A percentile compares a stretch with the other conserved stretches of the same genome.
Evolutionary conservation across 805 yeast species (phyloP).

Genomic region (Candida taoyuanica): DNA sequence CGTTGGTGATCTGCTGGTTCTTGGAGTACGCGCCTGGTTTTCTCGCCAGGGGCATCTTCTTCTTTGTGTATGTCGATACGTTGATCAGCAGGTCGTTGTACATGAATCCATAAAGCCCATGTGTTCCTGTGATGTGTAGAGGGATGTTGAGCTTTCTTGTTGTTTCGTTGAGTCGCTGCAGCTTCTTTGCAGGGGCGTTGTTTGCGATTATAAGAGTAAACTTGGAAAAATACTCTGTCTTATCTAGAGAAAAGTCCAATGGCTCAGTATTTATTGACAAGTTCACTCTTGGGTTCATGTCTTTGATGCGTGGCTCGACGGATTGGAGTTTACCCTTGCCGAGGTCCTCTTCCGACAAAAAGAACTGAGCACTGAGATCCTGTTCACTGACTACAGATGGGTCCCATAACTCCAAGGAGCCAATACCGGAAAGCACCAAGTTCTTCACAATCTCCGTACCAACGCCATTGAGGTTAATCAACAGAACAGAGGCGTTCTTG

Average conservation of each 20-base stretch:
- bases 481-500: slow-evolving; percentile 63
- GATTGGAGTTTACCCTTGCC: slow-evolving; percentile 55
- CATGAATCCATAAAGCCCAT: slow-evolving; percentile 81
- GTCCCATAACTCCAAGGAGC: slow-evolving; percentile 70
- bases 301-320: slow-evolving; percentile 52
- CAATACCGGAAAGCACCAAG: slow-evolving; percentile 83
- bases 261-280: slow-evolving; percentile 39
- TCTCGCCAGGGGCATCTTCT: slow-evolving; percentile 45
- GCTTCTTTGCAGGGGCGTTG: slow-evolving; percentile 43
- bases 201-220: slow-evolving; percentile 78
- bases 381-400: slow-evolving; percentile 45
- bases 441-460: slow-evolving; percentile 84
- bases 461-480: slow-evolving; percentile 70
- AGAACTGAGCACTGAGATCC: slow-evolving; percentile 74
- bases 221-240: slow-evolving; percentile 37
- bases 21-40: slow-evolving; percentile 44
- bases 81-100: slow-evolving; percentile 75
- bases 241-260: slow-evolving; percentile 14
- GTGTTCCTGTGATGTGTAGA: slow-evolving; percentile 60
- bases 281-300: slow-evolving; percentile 76
- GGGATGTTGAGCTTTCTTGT: slow-evolving; percentile 59
- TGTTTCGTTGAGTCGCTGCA: slow-evolving; percentile 45
- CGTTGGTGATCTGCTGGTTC: slow-evolving; percentile 39
- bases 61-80: slow-evolving; percentile 47
- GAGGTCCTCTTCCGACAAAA: slow-evolving; percentile 49